Evolutionary conservation across 306 rosid species (phyloP).

Genomic region (Amphicarpaea edgeworthii): DNA sequence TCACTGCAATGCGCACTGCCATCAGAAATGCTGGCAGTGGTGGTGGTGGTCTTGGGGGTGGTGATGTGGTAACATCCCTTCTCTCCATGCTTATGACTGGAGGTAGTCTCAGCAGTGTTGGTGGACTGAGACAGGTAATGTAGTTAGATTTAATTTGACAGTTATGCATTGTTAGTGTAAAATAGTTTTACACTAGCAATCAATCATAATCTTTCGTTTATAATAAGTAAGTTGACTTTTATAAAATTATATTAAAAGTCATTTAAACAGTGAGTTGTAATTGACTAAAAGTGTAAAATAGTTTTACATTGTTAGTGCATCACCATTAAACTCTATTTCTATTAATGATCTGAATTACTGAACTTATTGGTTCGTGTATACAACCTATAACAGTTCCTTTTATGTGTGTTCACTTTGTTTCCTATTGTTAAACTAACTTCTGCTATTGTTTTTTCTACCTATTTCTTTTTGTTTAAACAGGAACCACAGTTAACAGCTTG

Average conservation of each 20-base stretch:
- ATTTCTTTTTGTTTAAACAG: constrained; percentile 60
- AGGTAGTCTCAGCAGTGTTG: constrained; percentile 51
- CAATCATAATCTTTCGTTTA: too few relatives aligned
- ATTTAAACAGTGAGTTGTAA: too few relatives aligned
- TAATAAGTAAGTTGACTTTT: too few relatives aligned
- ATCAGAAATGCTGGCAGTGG: constrained; percentile 67
- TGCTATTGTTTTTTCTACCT: constrained; percentile 32
- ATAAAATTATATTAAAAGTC: too few relatives aligned
- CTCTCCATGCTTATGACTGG: constrained; percentile 74
- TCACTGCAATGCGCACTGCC: constrained; percentile 78
- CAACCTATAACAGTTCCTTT: background rate
- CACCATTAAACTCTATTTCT: too few relatives aligned
- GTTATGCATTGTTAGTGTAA: too few relatives aligned
- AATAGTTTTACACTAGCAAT: too few relatives aligned
- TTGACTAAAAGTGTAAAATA: too few relatives aligned
- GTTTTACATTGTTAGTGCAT: too few relatives aligned
- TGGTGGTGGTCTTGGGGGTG: constrained; percentile 58
- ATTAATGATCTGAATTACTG: too few relatives aligned
- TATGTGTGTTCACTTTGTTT: background rate
- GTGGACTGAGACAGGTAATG: constrained; percentile 71
- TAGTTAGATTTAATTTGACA: constrained; percentile 1
- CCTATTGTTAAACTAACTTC: constrained; percentile 36
- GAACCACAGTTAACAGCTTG: constrained; percentile 91
- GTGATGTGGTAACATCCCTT: constrained; percentile 62
- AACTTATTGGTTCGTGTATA: constrained; percentile 12